Percentiles rank a stretch among this genome's conserved stretches.
Conservation (phyloP, 2,329 filamentous ascomycete species). For the Phialophora verrucosa region DNA sequence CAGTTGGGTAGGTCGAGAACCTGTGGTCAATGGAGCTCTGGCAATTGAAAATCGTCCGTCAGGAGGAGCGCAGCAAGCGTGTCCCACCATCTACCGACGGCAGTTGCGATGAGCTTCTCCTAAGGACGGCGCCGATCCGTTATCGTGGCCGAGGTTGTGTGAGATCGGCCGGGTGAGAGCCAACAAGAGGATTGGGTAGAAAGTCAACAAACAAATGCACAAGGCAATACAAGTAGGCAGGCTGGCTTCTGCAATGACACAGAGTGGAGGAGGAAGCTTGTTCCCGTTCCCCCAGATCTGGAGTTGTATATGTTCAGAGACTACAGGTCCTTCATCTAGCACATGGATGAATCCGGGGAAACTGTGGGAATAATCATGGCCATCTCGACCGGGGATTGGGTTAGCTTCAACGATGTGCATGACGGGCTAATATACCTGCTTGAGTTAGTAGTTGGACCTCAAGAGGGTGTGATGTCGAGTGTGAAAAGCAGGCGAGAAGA, state of each 20-base stretch:
- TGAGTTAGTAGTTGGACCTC: constrained; percentile 1
- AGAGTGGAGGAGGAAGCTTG: constrained; percentile 3
- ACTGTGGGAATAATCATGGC: constrained; percentile 18
- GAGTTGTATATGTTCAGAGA: constrained; percentile 8
- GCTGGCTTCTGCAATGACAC: neutral
- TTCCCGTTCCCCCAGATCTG: neutral
- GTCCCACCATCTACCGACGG: constrained; percentile 7
- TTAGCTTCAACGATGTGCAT: constrained; percentile 19
- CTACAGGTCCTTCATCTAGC: neutral
- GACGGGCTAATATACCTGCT: constrained; percentile 17
- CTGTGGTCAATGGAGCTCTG: constrained; percentile 3
- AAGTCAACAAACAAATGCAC: neutral
- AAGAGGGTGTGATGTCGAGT: constrained; percentile 10
- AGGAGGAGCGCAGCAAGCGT: neutral
- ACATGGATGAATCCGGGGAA: constrained; percentile 27
- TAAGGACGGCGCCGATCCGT: constrained; percentile 4
- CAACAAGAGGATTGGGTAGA: neutral
- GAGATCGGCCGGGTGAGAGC: constrained; percentile 3
- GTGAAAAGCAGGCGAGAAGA: neutral
- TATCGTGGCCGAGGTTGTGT: constrained; percentile 11
- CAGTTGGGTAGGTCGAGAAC: neutral
- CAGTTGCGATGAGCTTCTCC: constrained; percentile 2
- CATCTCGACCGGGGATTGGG: constrained; percentile 12
- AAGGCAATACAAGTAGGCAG: neutral
- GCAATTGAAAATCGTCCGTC: neutral